Percentiles rank a stretch among this genome's conserved stretches.
Evolutionary conservation across 495 filamentous ascomycete species (phyloP).

Genomic region (Annulohypoxylon maeteangense): DNA sequence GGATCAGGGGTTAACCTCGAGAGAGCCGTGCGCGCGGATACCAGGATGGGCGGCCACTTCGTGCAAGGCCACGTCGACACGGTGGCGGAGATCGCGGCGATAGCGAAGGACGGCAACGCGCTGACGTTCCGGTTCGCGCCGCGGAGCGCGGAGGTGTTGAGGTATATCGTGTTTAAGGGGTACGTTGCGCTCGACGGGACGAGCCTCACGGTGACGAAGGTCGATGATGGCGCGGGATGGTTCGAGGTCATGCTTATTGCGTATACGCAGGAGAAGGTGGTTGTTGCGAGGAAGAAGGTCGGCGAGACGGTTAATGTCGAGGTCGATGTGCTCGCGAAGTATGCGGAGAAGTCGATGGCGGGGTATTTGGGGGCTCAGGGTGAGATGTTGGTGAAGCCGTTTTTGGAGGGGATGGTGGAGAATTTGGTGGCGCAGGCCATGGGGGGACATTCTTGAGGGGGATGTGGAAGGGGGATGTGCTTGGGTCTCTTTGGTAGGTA

Average conservation of each 20-base stretch:
- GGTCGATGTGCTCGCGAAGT: constrained; percentile 98
- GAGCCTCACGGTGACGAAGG: constrained; percentile 88
- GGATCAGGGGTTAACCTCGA: constrained; percentile 83
- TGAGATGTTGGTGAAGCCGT: constrained; percentile 62
- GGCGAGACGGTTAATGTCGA: constrained; percentile 95
- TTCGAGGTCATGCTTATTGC: constrained; percentile 99
- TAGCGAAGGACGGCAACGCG: constrained; percentile 85
- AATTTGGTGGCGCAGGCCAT: constrained; percentile 80
- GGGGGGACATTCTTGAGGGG: constrained; percentile 44
- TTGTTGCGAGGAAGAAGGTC: constrained; percentile 80
- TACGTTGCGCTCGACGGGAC: constrained; percentile 97
- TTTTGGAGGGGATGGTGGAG: constrained; percentile 87
- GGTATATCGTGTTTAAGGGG: constrained; percentile 95
- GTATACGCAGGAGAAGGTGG: constrained; percentile 96
- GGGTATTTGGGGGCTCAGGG: constrained; percentile 70
- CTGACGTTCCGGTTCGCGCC: constrained; percentile 85
- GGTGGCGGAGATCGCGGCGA: constrained; percentile 73
- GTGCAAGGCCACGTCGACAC: constrained; percentile 96
- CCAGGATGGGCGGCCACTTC: constrained; percentile 89
- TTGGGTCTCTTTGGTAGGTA: background rate
- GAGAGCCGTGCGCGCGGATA: constrained; percentile 85
- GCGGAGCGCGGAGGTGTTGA: constrained; percentile 67
- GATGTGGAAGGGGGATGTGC: background rate
- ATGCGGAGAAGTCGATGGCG: constrained; percentile 92
- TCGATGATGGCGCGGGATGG: constrained; percentile 80